Base-by-base conservation (phyloP, 306 rosid species). In the Boehmeria nivea region DNA sequence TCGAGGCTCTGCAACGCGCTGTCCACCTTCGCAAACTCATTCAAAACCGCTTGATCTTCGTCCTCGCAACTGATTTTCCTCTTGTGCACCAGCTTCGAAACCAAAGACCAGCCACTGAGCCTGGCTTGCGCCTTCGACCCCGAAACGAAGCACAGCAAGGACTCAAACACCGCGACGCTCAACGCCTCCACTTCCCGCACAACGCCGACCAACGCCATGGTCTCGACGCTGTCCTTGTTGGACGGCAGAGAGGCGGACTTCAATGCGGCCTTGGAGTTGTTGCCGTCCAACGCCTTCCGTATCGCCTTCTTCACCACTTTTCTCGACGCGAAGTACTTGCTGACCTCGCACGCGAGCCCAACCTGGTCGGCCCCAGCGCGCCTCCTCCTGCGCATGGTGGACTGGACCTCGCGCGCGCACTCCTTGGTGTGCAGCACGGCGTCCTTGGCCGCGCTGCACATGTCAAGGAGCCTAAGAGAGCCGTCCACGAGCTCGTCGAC, bases 371-470 rank as follows among this genome's bases (percentile, higher is more conserved):
- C 38, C 38, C 38, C 59, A 23, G 47, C 66, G 44, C 66, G 69
- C 2, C 75, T 18, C 71, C 78, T 65, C 51, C 82, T 57, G 7
- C 86, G 74, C 55, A 72, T 73, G 40, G 67, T 68, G 5, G 77
- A 80, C 55, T 73, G 82, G 13, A 80, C 69, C 38, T 80, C 77
- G 0, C 79, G 70, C 1, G 64, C 71, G n/a, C 74, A 76, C 23
- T 73, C 86, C 57, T 66, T 80, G 40, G 86, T 80, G 61, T 80
- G 86, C 8, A 80, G 46, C 31, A 73, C 54, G 16, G 77, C 69
- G 53, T 80, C 86, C 49, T 80, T 79, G 27, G 80, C 77, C 6
- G 75, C 63, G 9, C 70, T 76, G 52, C 86, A 80, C 33, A 60
- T 40, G 36, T 38, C 57, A 60, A 39, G 31, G 12, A 65, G 61